Evolutionary conservation across 2,329 filamentous ascomycete genomes (phyloP).

Genomic region (Cercospora sp.): DNA sequence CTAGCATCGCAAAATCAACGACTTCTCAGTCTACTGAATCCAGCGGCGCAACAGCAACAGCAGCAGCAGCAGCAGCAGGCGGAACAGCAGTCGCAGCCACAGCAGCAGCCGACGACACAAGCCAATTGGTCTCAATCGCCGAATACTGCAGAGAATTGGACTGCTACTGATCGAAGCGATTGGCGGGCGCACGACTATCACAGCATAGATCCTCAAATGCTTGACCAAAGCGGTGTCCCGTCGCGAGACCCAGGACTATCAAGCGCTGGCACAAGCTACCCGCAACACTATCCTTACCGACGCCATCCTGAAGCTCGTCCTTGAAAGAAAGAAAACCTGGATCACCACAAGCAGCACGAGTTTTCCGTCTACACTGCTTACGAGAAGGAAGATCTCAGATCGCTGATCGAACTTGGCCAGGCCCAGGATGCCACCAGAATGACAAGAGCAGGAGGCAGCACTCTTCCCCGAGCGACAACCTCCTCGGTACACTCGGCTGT

Average conservation of each 20-base stretch:
- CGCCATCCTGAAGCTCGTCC: background rate
- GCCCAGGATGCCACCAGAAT: background rate
- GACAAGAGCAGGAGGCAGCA: background rate
- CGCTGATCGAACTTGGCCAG: background rate
- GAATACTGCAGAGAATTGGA: background rate
- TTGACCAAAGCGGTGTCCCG: background rate
- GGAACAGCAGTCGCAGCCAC: background rate
- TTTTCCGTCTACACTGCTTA: background rate
- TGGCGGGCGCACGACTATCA: background rate
- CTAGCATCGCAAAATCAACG: constrained; percentile 4
- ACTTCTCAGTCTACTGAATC: constrained; percentile 1
- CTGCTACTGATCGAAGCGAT: background rate
- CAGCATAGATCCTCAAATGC: background rate
- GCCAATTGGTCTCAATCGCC: background rate
- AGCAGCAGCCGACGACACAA: background rate
- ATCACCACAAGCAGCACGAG: background rate
- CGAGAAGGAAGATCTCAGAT: background rate
- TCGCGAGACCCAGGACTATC: background rate
- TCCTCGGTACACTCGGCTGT: background rate
- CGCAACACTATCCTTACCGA: background rate
- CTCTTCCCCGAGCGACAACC: too few species aligned
- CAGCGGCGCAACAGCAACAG: background rate
- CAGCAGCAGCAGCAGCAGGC: background rate
- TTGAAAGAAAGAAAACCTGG: background rate
- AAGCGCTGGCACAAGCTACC: background rate